Conservation (phyloP, 106 monocot genomes). For the Allium cepa region DNA sequence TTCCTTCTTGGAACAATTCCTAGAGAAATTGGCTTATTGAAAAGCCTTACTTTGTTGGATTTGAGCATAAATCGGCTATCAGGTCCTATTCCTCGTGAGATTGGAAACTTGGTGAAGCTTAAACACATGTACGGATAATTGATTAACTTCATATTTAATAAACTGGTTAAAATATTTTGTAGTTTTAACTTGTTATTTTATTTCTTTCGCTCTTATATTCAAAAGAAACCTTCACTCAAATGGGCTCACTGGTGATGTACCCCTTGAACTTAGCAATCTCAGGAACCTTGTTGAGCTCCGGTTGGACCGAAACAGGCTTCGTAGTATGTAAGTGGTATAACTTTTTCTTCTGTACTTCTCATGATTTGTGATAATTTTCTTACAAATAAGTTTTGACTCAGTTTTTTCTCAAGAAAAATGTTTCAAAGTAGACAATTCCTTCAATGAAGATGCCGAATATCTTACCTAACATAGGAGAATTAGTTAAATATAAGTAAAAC, state of each 20-base stretch:
- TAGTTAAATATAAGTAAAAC: too few species aligned
- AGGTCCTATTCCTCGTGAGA: slow-evolving; percentile 50
- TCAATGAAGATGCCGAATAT: too few species aligned
- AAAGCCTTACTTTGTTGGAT: slow-evolving; percentile 47
- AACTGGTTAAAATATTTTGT: not conserved
- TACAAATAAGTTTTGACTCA: not conserved
- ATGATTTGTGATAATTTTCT: not conserved
- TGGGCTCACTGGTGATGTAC: slow-evolving; percentile 60
- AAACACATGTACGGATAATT: slow-evolving; percentile 58
- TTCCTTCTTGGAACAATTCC: slow-evolving; percentile 67
- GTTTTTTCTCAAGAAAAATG: not conserved
- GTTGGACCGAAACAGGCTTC: slow-evolving; percentile 71
- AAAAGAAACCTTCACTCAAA: slow-evolving; percentile 75
- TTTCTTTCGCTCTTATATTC: not conserved
- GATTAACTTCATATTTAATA: not conserved
- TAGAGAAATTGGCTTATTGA: slow-evolving; percentile 64
- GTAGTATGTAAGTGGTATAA: slow-evolving; percentile 19
- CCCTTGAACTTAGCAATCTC: slow-evolving; percentile 53
- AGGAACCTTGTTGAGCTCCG: slow-evolving; percentile 60
- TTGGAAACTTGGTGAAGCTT: slow-evolving; percentile 46
- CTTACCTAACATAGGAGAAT: too few species aligned
- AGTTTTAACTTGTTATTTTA: slow-evolving; percentile 4
- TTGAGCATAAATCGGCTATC: slow-evolving; percentile 51
- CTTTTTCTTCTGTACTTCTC: too few species aligned
- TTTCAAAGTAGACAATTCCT: too few species aligned